A percentile compares a stretch with the other conserved stretches of the same genome.
Conservation (phyloP, 768 basidiomycete genomes). For the Suillus bovinus region DNA sequence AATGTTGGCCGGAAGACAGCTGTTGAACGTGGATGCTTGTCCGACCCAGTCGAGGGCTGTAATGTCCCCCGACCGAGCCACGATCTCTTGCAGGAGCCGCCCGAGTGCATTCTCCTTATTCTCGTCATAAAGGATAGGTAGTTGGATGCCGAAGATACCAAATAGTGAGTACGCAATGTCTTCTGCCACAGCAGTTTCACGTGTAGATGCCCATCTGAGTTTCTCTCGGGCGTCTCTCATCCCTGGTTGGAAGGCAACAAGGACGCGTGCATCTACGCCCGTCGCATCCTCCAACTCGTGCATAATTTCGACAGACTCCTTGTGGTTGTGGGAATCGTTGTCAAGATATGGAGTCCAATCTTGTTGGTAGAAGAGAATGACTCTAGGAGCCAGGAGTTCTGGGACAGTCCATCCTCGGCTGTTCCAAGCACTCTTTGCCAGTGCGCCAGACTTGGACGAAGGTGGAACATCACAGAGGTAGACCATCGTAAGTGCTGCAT, state of each 20-base stretch:
- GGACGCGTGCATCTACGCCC: not conserved
- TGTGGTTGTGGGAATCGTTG: not conserved
- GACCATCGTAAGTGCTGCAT: not conserved
- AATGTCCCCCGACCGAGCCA: not conserved
- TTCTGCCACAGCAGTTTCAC: not conserved
- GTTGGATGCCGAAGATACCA: not conserved
- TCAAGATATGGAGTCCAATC: not conserved
- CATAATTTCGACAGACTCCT: not conserved
- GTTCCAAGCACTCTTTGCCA: not conserved
- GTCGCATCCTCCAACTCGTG: not conserved
- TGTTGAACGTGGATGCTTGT: conserved; percentile 3
- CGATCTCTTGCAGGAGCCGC: not conserved
- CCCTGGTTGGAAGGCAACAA: not conserved
- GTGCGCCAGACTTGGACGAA: not conserved
- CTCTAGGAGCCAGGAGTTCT: not conserved
- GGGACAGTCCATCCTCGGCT: not conserved
- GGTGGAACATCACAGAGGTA: not conserved
- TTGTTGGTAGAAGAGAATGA: not conserved
- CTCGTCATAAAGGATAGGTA: not conserved
- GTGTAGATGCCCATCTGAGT: not conserved
- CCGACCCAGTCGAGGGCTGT: conserved; percentile 7
- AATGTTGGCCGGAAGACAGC: conserved; percentile 8
- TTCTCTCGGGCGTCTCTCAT: not conserved
- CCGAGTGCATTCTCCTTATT: not conserved
- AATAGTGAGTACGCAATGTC: not conserved